A percentile compares a stretch with the other conserved stretches of the same genome.
These are phyloP conservation scores for Pyrenophora graminea DNA, from an alignment of 2,329 filamentous ascomycete species.

Conservation along the genomic window DNA sequence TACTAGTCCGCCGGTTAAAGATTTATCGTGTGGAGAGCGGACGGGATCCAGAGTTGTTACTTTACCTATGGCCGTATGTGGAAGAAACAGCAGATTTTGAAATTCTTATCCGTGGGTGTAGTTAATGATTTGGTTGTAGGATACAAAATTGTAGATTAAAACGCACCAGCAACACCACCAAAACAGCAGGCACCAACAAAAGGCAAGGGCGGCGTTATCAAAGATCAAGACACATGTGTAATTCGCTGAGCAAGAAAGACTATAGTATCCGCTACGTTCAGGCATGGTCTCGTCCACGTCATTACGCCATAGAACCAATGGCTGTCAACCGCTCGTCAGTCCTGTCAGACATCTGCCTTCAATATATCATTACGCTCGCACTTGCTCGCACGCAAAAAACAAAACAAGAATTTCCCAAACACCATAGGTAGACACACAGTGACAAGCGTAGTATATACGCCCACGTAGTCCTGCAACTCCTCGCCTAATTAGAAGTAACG, in stretches of 20 bases:
- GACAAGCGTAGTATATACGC: slow-evolving; percentile 17
- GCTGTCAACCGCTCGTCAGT: background rate
- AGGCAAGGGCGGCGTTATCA: background rate
- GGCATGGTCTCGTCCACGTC: slow-evolving; percentile 15
- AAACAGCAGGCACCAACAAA: too few relatives aligned
- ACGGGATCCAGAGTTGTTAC: slow-evolving; percentile 10
- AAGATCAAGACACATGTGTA: slow-evolving; percentile 5
- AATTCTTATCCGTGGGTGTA: background rate
- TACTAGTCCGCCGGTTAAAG: slow-evolving; percentile 10
- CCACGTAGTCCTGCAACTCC: slow-evolving; percentile 23
- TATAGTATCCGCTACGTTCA: slow-evolving; percentile 10
- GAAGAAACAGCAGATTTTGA: background rate
- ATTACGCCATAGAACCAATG: slow-evolving; percentile 18
- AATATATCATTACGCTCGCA: slow-evolving; percentile 21
- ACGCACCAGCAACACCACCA: too few relatives aligned
- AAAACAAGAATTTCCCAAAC: slow-evolving; percentile 14
- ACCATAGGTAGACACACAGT: slow-evolving; percentile 16
- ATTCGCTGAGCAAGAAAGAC: slow-evolving; percentile 11
- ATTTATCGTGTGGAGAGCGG: slow-evolving; percentile 13
- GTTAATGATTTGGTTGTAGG: too few relatives aligned
- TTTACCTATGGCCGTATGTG: slow-evolving; percentile 19
- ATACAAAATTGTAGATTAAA: too few relatives aligned
- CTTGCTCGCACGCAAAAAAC: slow-evolving; percentile 12
- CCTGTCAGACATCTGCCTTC: background rate
- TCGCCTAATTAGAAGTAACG: slow-evolving; percentile 22